phyloP scores from a whole-genome alignment of 306 rosid species.

The Benincasa hispida region DNA sequence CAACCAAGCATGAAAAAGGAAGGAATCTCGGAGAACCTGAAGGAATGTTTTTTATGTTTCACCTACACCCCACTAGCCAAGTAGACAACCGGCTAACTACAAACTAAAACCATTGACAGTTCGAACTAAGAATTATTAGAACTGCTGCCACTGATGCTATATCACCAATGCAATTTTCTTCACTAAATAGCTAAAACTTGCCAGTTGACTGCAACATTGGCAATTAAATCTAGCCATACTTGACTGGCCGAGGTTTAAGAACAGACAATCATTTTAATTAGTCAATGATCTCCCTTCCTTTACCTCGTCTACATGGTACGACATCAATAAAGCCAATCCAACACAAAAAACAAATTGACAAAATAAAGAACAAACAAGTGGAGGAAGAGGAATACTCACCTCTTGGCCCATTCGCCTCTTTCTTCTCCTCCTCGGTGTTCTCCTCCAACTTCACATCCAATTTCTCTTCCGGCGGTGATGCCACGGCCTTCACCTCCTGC shows the following conservation, averaged over 20 bases:
- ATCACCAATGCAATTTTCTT: neutral
- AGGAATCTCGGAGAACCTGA: neutral
- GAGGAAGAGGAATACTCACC: neutral
- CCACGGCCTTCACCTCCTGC: slow-evolving; percentile 11
- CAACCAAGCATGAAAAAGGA: too few species aligned
- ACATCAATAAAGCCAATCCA: neutral
- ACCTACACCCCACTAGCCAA: neutral
- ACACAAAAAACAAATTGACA: neutral
- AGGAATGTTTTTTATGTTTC: neutral
- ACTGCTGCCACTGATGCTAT: neutral
- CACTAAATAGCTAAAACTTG: neutral
- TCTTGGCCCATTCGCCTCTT: neutral
- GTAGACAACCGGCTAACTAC: neutral
- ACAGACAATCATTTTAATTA: neutral
- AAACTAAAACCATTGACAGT: neutral
- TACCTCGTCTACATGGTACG: neutral
- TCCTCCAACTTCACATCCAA: neutral
- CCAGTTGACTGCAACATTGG: neutral
- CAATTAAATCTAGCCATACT: neutral
- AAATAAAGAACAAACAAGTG: neutral
- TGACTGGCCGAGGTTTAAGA: neutral
- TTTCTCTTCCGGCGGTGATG: neutral
- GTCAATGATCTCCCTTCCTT: neutral
- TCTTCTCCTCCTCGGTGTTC: neutral
- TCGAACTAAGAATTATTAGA: neutral